phyloP scores from a whole-genome alignment of 306 rosid species.

The Malus orientalis region DNA sequence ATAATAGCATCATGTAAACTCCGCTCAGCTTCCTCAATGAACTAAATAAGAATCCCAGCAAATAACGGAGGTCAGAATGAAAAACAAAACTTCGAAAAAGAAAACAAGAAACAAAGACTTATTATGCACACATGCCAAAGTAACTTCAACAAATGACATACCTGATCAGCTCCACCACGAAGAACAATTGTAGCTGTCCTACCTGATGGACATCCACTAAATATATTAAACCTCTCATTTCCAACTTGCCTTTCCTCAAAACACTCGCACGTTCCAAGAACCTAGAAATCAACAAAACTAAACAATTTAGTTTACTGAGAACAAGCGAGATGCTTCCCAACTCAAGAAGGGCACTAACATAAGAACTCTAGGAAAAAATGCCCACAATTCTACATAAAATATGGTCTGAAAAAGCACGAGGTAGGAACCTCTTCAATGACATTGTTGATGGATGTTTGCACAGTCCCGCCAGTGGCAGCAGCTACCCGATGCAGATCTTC shows the following conservation, averaged over 20 bases:
- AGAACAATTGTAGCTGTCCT: constrained; percentile 93
- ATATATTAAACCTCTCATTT: constrained; percentile 92
- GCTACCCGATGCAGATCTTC: constrained; percentile 90
- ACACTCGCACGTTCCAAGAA: constrained; percentile 87
- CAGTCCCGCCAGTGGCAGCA: constrained; percentile 95
- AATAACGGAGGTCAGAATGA: constrained; percentile 9
- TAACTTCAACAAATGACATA: constrained; percentile 6
- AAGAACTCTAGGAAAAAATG: background rate
- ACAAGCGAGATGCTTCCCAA: background rate
- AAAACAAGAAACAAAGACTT: background rate
- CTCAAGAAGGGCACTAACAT: background rate
- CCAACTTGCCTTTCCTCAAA: constrained; percentile 98
- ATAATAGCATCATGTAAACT: constrained; percentile 98
- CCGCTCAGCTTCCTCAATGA: constrained; percentile 98
- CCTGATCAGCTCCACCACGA: constrained; percentile 99
- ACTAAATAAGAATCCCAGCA: constrained; percentile 37
- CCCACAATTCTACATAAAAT: background rate
- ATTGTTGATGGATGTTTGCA: constrained; percentile 94
- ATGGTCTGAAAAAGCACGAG: background rate
- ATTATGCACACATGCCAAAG: background rate
- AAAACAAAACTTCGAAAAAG: background rate
- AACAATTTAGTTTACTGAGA: constrained; percentile 11
- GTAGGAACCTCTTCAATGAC: constrained; percentile 75
- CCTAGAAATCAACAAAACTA: constrained; percentile 38
- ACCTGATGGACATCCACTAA: constrained; percentile 95